Base-by-base conservation (phyloP, 208 protist genomes). In the Leishmania martiniquensis region DNA sequence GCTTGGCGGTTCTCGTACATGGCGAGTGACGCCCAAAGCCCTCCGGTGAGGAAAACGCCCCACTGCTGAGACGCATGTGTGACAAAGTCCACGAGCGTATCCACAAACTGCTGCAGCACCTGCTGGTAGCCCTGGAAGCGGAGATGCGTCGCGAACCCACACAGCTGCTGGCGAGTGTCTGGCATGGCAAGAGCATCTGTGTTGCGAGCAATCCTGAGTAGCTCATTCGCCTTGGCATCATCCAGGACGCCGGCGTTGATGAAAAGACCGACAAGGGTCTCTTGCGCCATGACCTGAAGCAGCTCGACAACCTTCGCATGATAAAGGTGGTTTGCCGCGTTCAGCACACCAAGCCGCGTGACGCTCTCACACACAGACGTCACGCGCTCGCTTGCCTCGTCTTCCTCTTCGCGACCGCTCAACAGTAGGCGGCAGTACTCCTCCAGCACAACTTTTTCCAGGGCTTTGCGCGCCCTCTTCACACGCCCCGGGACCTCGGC, bases 191-290 rank as follows among this genome's bases (percentile, higher is more conserved):
- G 73, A 39, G 80, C 75, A 10, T 54, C 60, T 9, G 52, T 47
- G 62, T 76, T 74, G 80, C 74, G 81, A n/a, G 81, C 73, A 49
- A 87, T 75, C 13, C 83, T 81, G 63, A 95, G 84, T 71, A 97
- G 60, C 71, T 76, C 82, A 74, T 97, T 85, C 39, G 90, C 93
- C 74, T 75, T 85, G 9, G 76, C 73, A 77, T 97, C 86, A 80
- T 89, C 85, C 15, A 95, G 75, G 17, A 70, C 62, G 32, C 82
- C 84, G 52, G 75, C 68, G 63, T 75, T 83, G 72, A 95, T 86
- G 22, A 95, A 82, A 45, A 91, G 85, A 13, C 80, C 70, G 3
- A 91, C 83, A 49, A 95, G 84, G 1, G 66, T 70, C 70, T 94
- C 91, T 60, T 87, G 82, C 42, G 82, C 83, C 20, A 60, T 75